Conservation (phyloP, 163 green algal species). For the Trebouxia gelatinosa region DNA sequence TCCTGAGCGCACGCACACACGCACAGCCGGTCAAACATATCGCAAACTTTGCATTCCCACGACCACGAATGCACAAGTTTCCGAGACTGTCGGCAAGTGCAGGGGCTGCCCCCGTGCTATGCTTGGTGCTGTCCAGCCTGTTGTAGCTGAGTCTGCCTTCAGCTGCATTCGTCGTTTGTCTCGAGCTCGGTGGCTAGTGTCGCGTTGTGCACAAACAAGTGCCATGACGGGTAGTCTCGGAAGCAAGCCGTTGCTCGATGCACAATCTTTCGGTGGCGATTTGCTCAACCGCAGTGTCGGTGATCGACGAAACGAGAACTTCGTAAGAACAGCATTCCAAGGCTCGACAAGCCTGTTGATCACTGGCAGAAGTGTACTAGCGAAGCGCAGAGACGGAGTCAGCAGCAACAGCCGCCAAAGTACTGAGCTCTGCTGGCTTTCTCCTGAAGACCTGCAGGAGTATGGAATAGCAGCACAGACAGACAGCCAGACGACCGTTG, state of each 20-base stretch:
- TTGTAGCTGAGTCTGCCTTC: too few relatives aligned
- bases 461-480: neutral
- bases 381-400: neutral
- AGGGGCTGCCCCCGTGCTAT: too few relatives aligned
- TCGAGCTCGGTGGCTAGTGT: too few relatives aligned
- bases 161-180: too few relatives aligned
- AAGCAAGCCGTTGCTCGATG: constrained; percentile 1
- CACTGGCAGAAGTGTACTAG: constrained; percentile 2
- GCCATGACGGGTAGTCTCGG: neutral
- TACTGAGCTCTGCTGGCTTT: constrained; percentile 2
- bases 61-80: too few relatives aligned
- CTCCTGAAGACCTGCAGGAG: constrained; percentile 7
- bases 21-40: too few relatives aligned
- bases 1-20: too few relatives aligned
- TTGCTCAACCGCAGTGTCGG: constrained; percentile 6
- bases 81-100: too few relatives aligned
- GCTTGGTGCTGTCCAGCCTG: too few relatives aligned
- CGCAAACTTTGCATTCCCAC: too few relatives aligned
- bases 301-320: neutral
- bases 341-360: constrained; percentile 2
- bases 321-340: constrained; percentile 5
- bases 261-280: constrained; percentile 13
- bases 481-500: constrained; percentile 7
- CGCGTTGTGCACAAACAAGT: too few relatives aligned
- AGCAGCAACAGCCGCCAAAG: neutral